Evolutionary conservation across 345 rosid species (phyloP).

Genomic region (Eutrema yunnanense): DNA sequence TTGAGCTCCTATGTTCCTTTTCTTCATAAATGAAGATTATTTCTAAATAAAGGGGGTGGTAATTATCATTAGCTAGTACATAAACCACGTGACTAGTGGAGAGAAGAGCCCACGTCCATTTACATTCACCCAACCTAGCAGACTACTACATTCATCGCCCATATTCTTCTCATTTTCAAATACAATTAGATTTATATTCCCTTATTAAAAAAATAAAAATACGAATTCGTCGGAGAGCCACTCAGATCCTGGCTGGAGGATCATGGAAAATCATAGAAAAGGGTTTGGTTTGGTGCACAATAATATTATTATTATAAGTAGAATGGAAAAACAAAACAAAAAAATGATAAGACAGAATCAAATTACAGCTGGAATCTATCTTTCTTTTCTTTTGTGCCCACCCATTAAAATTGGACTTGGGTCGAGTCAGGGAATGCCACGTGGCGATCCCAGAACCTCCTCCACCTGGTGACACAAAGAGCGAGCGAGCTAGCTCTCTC

Average conservation of each 20-base stretch:
- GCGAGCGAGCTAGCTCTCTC: neutral
- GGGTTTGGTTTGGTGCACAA: neutral
- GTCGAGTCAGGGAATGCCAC: neutral
- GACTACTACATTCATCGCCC: neutral
- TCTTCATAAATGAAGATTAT: neutral
- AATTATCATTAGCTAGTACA: neutral
- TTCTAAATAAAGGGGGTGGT: neutral
- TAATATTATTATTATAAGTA: neutral
- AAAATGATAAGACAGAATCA: constrained; percentile 1
- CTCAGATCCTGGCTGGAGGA: constrained; percentile 22
- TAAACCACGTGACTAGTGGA: neutral
- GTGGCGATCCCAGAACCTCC: neutral
- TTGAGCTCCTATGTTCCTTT: too few species aligned
- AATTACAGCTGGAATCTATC: constrained; percentile 20
- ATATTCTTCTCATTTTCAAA: neutral
- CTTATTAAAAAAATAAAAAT: neutral
- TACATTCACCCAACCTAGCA: neutral
- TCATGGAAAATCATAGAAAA: neutral
- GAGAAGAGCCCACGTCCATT: neutral
- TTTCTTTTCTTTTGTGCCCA: neutral
- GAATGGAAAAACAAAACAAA: neutral
- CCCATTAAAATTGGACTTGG: neutral
- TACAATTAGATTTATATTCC: too few species aligned
- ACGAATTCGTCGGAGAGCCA: neutral
- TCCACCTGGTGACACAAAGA: neutral